A percentile compares a stretch with the other conserved stretches of the same genome.
Conservation (phyloP, 108 stramenopile genomes). For the Cyclotella sp. region DNA sequence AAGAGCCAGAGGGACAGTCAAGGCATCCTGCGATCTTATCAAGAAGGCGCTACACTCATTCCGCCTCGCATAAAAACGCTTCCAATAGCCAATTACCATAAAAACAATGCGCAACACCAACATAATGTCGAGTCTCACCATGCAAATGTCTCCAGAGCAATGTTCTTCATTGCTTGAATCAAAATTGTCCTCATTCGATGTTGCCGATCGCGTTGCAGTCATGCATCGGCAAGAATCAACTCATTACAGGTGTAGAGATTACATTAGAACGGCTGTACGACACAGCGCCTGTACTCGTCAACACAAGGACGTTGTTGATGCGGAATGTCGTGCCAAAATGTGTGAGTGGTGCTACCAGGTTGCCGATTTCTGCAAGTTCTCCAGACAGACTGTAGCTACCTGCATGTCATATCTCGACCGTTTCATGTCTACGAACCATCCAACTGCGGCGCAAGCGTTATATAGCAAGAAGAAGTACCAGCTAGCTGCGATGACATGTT, state of each 20-base stretch:
- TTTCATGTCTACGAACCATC: constrained; percentile 43
- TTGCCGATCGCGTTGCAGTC: constrained; percentile 1
- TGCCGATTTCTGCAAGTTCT: constrained; percentile 64
- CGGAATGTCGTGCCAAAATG: constrained; percentile 75
- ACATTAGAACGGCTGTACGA: constrained; percentile 12
- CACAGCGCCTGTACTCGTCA: background rate
- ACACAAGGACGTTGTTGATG: constrained; percentile 24
- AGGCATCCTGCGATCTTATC: too few relatives aligned
- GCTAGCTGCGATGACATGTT: constrained; percentile 80
- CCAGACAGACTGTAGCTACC: constrained; percentile 73
- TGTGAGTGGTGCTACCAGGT: constrained; percentile 72
- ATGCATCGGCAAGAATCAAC: constrained; percentile 18
- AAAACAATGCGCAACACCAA: background rate
- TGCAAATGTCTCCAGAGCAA: constrained; percentile 9
- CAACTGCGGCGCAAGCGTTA: constrained; percentile 58
- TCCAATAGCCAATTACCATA: background rate
- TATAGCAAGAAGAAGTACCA: constrained; percentile 75
- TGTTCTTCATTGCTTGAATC: background rate
- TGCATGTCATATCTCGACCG: constrained; percentile 84
- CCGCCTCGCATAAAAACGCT: background rate
- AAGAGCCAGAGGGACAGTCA: too few relatives aligned
- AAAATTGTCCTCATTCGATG: background rate
- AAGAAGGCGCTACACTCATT: too few relatives aligned
- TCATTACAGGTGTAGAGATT: constrained; percentile 18
- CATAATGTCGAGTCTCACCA: background rate